These are phyloP conservation scores for Aspergillus jensenii DNA, from an alignment of 2,329 filamentous ascomycete genomes.

Conservation along the genomic window DNA sequence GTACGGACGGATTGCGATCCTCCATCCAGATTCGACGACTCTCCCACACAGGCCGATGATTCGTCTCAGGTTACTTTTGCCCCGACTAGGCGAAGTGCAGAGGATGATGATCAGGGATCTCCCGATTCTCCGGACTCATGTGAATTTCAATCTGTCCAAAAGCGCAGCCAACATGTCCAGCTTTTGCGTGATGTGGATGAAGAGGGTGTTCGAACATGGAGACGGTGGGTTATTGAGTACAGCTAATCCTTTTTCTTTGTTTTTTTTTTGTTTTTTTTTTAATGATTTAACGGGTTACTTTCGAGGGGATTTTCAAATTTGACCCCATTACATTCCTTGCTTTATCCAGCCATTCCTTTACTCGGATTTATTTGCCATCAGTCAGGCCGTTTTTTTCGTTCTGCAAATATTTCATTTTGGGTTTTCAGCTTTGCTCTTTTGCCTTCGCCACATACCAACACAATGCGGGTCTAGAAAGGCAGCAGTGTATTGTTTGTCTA, in stretches of 20 bases:
- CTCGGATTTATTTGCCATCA: slow-evolving; percentile 1
- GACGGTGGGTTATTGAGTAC: slow-evolving; percentile 38
- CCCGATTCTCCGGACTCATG: slow-evolving; percentile 11
- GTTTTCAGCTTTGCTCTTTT: slow-evolving; percentile 6
- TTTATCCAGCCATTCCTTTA: background rate
- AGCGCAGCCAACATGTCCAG: slow-evolving; percentile 32
- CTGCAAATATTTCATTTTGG: background rate
- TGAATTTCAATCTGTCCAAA: slow-evolving; percentile 21
- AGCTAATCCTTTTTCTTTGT: slow-evolving; percentile 18
- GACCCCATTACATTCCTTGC: background rate
- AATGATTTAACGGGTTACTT: background rate
- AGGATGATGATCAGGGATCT: slow-evolving; percentile 10
- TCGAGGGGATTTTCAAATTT: background rate
- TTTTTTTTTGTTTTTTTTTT: background rate
- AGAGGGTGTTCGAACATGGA: slow-evolving; percentile 34
- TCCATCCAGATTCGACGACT: slow-evolving; percentile 8
- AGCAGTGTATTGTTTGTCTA: slow-evolving; percentile 1
- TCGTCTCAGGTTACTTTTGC: slow-evolving; percentile 10
- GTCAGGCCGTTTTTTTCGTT: background rate
- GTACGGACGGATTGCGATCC: slow-evolving; percentile 7
- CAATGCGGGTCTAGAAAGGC: slow-evolving; percentile 2
- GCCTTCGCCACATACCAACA: slow-evolving; percentile 7
- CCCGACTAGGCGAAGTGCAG: slow-evolving; percentile 14
- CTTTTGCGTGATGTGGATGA: slow-evolving; percentile 30
- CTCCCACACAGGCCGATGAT: slow-evolving; percentile 10